These are phyloP conservation scores for Beta vulgaris DNA, from an alignment of 148 eudicot genomes.

Conservation along the genomic window DNA sequence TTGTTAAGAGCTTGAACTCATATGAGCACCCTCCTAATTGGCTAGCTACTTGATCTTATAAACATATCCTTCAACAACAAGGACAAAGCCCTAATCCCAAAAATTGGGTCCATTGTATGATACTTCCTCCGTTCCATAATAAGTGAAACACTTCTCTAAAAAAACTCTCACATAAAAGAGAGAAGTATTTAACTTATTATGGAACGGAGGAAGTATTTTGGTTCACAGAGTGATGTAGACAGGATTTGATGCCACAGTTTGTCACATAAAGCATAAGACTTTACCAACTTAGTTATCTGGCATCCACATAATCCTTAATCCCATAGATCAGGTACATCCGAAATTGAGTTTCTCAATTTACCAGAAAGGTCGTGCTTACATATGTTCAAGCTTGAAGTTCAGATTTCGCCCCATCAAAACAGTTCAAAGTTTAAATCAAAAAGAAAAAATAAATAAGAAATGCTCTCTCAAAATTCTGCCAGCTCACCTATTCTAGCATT, in stretches of 20 bases:
- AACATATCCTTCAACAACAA: neutral
- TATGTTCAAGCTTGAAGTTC: neutral
- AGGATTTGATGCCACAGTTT: too few species aligned
- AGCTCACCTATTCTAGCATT: conserved; percentile 84
- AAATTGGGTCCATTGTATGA: too few species aligned
- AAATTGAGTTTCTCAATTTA: neutral
- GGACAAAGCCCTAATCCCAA: too few species aligned
- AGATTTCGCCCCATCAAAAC: neutral
- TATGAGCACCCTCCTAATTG: neutral
- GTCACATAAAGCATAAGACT: too few species aligned
- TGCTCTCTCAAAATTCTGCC: neutral
- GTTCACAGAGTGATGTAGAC: too few species aligned
- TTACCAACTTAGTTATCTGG: too few species aligned
- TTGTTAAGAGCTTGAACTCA: conserved; percentile 9
- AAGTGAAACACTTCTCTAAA: too few species aligned
- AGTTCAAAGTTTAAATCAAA: neutral
- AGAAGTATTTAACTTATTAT: too few species aligned
- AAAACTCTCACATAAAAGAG: too few species aligned
- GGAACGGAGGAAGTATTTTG: too few species aligned
- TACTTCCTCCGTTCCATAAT: too few species aligned
- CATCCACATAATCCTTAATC: neutral
- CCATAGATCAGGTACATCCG: neutral
- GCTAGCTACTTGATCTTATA: neutral
- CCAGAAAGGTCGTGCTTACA: neutral
- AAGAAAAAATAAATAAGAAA: neutral